phyloP scores from a whole-genome alignment of 208 protist genomes.

The Acanthamoeba culbertsoni region DNA sequence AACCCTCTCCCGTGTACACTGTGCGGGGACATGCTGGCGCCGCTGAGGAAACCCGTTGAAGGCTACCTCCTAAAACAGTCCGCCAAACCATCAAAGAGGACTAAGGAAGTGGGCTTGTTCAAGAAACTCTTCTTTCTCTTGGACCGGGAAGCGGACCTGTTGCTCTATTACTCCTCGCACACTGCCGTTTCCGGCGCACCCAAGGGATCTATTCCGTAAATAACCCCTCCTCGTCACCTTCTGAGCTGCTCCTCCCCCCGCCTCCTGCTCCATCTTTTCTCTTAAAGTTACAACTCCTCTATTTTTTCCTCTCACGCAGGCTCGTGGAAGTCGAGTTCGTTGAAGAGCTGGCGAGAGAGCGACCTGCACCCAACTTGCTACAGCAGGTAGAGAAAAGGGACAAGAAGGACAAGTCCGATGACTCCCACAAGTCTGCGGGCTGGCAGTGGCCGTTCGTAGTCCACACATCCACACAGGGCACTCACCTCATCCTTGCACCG shows the following conservation, averaged over 20 bases:
- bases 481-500: constrained; percentile 2
- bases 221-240: neutral
- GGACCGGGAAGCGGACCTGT: neutral
- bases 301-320: neutral
- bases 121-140: neutral
- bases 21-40: neutral
- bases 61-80: constrained; percentile 18
- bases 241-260: neutral
- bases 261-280: neutral
- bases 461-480: neutral
- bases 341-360: neutral
- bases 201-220: neutral
- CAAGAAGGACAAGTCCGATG: neutral
- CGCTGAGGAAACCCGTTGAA: neutral
- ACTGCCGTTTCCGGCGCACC: neutral
- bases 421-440: neutral
- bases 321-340: neutral
- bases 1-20: too few relatives aligned
- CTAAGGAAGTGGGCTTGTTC: neutral
- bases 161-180: neutral
- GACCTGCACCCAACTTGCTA: neutral
- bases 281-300: neutral
- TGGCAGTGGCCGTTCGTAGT: constrained; percentile 33
- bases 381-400: neutral
- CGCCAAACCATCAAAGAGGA: neutral